Evolutionary conservation across 495 filamentous ascomycete genomes (phyloP).

Genomic region (Lindgomyces ingoldianus): DNA sequence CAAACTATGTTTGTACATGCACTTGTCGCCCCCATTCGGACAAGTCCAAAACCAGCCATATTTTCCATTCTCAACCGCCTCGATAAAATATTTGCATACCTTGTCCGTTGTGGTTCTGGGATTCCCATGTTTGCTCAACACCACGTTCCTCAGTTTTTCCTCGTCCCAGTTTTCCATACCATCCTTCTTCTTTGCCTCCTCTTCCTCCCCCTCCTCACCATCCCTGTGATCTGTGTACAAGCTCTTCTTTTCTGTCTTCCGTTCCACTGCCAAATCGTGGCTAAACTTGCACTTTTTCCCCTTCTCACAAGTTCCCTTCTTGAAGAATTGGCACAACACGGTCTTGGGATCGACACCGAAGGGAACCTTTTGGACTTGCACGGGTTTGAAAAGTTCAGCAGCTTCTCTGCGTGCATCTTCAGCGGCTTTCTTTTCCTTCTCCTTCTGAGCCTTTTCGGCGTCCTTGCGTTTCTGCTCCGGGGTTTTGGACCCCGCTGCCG

Average conservation of each 20-base stretch:
- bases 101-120: conserved; percentile 95
- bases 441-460: conserved; percentile 81
- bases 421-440: conserved; percentile 85
- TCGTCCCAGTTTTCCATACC: conserved; percentile 97
- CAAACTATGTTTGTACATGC: conserved; percentile 96
- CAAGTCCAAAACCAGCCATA: conserved; percentile 99
- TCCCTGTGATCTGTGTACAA: conserved; percentile 86
- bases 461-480: conserved; percentile 86
- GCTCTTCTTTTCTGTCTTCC: conserved; percentile 88
- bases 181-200: conserved; percentile 80
- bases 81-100: conserved; percentile 98
- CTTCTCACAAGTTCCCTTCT: conserved; percentile 97
- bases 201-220: conserved; percentile 60
- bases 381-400: conserved; percentile 86
- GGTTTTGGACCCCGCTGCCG: conserved; percentile 68
- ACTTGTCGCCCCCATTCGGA: conserved; percentile 95
- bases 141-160: conserved; percentile 86
- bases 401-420: conserved; percentile 77
- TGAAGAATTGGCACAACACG: conserved; percentile 93
- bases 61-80: conserved; percentile 95
- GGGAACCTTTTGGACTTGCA: conserved; percentile 92
- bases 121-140: conserved; percentile 95
- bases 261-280: conserved; percentile 84
- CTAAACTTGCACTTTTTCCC: conserved; percentile 95
- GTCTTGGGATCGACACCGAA: conserved; percentile 99